Evolutionary conservation across 352 stramenopile species (phyloP), one percentile per base, ranked within the genome.

Genomic region (Lagenidium giganteum): DNA sequence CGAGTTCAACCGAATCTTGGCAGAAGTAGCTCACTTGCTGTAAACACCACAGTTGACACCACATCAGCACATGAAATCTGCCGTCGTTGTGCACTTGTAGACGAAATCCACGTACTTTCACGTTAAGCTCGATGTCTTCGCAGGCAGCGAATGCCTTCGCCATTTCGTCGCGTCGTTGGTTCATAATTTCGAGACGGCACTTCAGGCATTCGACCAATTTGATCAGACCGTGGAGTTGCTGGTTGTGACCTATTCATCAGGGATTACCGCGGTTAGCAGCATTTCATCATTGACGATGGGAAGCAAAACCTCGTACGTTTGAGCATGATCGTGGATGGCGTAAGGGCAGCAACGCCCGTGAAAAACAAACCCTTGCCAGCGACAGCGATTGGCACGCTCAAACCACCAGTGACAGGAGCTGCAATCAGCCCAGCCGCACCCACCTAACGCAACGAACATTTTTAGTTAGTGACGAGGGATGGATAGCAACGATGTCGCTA

Each of bases 311-410:
- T 82, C 72, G 44, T 82, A 93, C 82, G 81, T 46, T 67, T 88
- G 8, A 94, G 63, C 62, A 94, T 86, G 47, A 94, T 87, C 30
- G 73, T 77, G n/a, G 79, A 94, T 17, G 79, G 82, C 3, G 82
- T 89, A 22, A 94, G 28, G 1, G 82, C 79, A 1, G 82, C 82
- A 7, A 88, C 61, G 12, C 82, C 82, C 6, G 79, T 77, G 47
- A 91, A 72, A 52, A 94, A 88, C 23, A 94, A 66, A 24, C 82
- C 81, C 51, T 94, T 94, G 48, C 82, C 82, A 2, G 82, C 82
- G 16, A 92, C 44, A 1, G 81, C 83, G 48, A 94, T 92, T 3
- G 82, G 82, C 2, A 92, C 48, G 38, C 79, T 94, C n/a, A 94
- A 57, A 21, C 82, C 82, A 38, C 77, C 71, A 0, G 82, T 92